Percentiles rank a stretch among this genome's conserved stretches.
These are phyloP conservation scores for Ascochyta rabiei DNA, from an alignment of 2,329 filamentous ascomycete species.

Conservation along the genomic window DNA sequence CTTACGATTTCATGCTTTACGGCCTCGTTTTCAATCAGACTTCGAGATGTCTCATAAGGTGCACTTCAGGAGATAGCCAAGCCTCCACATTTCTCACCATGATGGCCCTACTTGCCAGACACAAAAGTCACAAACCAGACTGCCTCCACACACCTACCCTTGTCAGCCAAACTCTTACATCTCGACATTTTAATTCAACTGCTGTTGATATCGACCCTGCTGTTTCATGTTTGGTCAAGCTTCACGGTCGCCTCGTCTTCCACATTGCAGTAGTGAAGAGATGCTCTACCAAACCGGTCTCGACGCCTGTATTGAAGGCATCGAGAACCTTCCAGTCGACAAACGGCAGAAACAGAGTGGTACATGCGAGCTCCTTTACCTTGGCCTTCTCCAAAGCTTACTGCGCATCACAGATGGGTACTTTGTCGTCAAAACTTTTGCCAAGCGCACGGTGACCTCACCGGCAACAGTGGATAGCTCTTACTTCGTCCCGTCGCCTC, in stretches of 20 bases:
- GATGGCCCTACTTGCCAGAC: not conserved
- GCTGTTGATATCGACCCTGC: not conserved
- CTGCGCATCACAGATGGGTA: not conserved
- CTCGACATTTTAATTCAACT: not conserved
- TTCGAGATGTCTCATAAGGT: too few relatives aligned
- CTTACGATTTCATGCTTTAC: too few relatives aligned
- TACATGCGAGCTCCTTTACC: constrained; percentile 7
- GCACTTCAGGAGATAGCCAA: too few relatives aligned
- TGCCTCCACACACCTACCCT: not conserved
- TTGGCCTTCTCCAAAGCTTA: not conserved
- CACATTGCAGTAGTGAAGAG: constrained; percentile 15
- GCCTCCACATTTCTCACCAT: not conserved
- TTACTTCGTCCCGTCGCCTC: constrained; percentile 10
- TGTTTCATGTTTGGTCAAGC: constrained; percentile 18
- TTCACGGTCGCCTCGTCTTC: not conserved
- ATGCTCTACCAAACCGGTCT: constrained; percentile 18
- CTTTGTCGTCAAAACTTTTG: not conserved
- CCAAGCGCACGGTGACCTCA: not conserved
- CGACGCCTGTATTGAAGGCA: constrained; percentile 25
- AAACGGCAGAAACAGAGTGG: not conserved
- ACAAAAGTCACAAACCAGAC: not conserved
- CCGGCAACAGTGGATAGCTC: not conserved
- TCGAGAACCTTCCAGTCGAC: constrained; percentile 22
- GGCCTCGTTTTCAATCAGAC: too few relatives aligned
- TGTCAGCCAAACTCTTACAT: not conserved